Evolutionary conservation across 345 rosid species (phyloP).

Genomic region (Dimocarpus longan): DNA sequence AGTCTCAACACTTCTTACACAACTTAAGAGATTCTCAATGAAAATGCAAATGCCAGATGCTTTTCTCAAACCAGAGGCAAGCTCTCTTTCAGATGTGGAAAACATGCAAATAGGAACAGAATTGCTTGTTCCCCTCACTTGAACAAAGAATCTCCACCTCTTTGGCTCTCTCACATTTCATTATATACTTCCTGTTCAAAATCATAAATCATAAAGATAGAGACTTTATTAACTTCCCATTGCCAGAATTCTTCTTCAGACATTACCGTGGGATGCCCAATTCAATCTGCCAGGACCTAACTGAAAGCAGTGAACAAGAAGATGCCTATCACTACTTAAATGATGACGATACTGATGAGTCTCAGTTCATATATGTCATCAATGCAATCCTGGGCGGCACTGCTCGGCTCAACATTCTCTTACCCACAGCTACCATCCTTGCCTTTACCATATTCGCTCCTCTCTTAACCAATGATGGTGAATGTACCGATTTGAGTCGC

Average conservation of each 20-base stretch:
- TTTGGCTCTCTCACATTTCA: neutral
- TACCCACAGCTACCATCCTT: conserved; percentile 56
- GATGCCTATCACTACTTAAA: conserved; percentile 22
- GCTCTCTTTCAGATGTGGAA: neutral
- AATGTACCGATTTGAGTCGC: conserved; percentile 35
- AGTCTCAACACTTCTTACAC: no score
- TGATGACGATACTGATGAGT: conserved; percentile 41
- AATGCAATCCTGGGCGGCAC: conserved; percentile 52
- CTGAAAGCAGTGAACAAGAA: neutral
- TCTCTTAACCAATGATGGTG: conserved; percentile 47
- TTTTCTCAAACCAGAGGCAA: conserved; percentile 4
- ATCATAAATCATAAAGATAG: neutral
- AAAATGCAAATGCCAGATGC: neutral
- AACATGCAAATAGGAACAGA: neutral
- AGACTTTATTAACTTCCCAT: neutral
- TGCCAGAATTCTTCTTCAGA: neutral
- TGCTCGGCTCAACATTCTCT: conserved; percentile 52
- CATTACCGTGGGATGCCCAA: conserved; percentile 23
- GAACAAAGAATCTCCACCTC: conserved; percentile 19
- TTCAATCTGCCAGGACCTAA: conserved; percentile 24
- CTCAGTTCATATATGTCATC: conserved; percentile 37
- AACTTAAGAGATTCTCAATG: no score
- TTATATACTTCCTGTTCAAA: neutral
- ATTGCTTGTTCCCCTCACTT: conserved; percentile 17
- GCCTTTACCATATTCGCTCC: conserved; percentile 60